Evolutionary conservation across 192 early-diverging fungal species (phyloP).

Genomic region (Coemansia sp.): DNA sequence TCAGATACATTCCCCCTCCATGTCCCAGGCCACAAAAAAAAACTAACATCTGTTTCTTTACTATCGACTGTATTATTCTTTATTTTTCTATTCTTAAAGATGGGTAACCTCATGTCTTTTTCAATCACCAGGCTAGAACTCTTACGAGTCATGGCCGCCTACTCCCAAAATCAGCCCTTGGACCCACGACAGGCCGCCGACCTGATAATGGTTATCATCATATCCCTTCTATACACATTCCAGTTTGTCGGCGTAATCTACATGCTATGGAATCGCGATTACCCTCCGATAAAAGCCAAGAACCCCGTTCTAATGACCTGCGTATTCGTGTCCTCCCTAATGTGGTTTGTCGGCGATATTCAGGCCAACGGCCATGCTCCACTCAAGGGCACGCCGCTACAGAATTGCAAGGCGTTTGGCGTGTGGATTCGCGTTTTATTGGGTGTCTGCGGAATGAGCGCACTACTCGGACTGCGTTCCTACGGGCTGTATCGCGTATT

Average conservation of each 20-base stretch:
- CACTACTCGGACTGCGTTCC: slow-evolving; percentile 19
- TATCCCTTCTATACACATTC: slow-evolving; percentile 13
- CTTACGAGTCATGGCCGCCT: background rate
- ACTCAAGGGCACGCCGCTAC: slow-evolving; percentile 10
- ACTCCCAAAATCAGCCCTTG: background rate
- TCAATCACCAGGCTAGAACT: background rate
- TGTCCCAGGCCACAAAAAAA: too few species aligned
- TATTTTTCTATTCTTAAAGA: background rate
- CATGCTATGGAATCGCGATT: slow-evolving; percentile 44
- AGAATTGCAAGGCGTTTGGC: slow-evolving; percentile 44
- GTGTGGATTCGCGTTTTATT: slow-evolving; percentile 45
- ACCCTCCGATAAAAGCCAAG: slow-evolving; percentile 54
- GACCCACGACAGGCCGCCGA: background rate
- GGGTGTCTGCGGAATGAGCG: slow-evolving; percentile 31
- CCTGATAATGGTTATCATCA: background rate
- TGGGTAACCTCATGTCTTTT: slow-evolving; percentile 10
- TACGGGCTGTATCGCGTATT: background rate
- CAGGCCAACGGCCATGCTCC: slow-evolving; percentile 48
- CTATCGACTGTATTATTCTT: background rate
- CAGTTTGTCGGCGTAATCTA: slow-evolving; percentile 27
- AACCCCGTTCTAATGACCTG: slow-evolving; percentile 45
- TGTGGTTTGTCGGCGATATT: slow-evolving; percentile 52
- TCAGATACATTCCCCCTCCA: too few species aligned
- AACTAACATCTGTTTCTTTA: background rate
- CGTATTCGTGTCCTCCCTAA: slow-evolving; percentile 22